Evolutionary conservation across 164 flowering plant genomes (phyloP).

Genomic region (Akebia trifoliata): DNA sequence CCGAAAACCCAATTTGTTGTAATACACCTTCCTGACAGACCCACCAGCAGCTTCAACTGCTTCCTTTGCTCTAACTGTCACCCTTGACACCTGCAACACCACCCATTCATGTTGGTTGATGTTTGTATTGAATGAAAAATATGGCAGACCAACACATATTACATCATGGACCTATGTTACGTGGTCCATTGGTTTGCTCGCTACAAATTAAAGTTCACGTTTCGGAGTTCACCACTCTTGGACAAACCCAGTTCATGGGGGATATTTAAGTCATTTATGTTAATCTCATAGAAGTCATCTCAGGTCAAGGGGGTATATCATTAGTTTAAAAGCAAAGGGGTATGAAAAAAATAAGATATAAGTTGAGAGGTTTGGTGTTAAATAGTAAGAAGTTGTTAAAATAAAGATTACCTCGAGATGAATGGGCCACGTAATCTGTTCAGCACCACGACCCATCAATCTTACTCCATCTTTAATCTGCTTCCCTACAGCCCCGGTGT

Average conservation of each 20-base stretch:
- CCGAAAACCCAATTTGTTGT: conserved; percentile 84
- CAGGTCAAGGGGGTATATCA: too few species aligned
- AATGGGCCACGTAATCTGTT: conserved; percentile 89
- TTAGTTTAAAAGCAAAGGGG: too few species aligned
- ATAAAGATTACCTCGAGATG: conserved; percentile 76
- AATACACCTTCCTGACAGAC: conserved; percentile 83
- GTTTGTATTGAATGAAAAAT: too few species aligned
- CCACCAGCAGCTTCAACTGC: conserved; percentile 96
- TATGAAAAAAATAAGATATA: background rate
- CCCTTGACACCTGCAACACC: conserved; percentile 85
- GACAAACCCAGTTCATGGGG: too few species aligned
- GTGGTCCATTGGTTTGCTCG: too few species aligned
- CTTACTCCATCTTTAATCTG: conserved; percentile 90
- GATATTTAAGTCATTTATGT: too few species aligned
- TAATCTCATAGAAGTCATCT: too few species aligned
- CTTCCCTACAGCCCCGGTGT: conserved; percentile 82
- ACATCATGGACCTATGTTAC: background rate
- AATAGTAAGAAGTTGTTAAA: background rate
- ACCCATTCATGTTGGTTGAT: conserved; percentile 1
- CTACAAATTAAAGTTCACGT: too few species aligned
- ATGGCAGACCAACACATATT: background rate
- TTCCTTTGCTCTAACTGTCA: conserved; percentile 81
- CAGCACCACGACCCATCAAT: conserved; percentile 95
- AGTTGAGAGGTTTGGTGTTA: background rate
- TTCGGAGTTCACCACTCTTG: too few species aligned